Percentiles rank a stretch among this genome's conserved stretches.
Evolutionary conservation across 192 early-diverging fungal species (phyloP).

Genomic region (Linnemannia schmuckeri): DNA sequence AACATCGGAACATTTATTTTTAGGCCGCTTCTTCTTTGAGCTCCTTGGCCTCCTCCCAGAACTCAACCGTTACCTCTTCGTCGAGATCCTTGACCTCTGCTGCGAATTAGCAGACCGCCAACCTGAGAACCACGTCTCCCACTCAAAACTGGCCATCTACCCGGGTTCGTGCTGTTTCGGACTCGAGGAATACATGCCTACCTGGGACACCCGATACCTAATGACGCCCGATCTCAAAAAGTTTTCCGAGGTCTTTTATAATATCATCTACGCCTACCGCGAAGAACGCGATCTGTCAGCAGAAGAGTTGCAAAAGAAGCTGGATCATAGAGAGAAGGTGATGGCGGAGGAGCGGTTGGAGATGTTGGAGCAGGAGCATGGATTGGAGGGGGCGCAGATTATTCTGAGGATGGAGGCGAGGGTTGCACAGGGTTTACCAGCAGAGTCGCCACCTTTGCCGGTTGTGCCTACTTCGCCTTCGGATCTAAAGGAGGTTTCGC

Average conservation of each 20-base stretch:
- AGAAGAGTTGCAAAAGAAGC: constrained; percentile 33
- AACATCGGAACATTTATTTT: background rate
- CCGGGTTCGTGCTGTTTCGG: constrained; percentile 52
- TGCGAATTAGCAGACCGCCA: constrained; percentile 42
- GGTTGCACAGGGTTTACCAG: constrained; percentile 30
- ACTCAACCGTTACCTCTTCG: constrained; percentile 48
- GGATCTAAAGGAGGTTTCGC: constrained; percentile 41
- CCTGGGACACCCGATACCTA: constrained; percentile 50
- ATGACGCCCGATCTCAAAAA: constrained; percentile 20
- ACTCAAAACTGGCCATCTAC: constrained; percentile 42
- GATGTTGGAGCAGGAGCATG: constrained; percentile 28
- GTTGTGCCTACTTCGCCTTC: background rate
- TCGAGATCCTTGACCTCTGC: constrained; percentile 52
- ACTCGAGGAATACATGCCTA: constrained; percentile 51
- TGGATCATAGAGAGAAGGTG: constrained; percentile 3
- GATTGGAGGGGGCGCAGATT: constrained; percentile 25
- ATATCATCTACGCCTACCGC: constrained; percentile 40
- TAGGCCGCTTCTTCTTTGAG: constrained; percentile 49
- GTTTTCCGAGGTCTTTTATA: constrained; percentile 39
- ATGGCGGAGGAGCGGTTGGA: constrained; percentile 34
- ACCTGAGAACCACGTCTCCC: constrained; percentile 25
- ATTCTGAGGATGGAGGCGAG: constrained; percentile 41
- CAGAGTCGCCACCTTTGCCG: constrained; percentile 29
- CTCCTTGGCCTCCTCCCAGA: constrained; percentile 37
- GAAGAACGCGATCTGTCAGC: constrained; percentile 44